phyloP scores from a whole-genome alignment of 176 grass and related monocot genomes.

The Calamus simplicifolius region DNA sequence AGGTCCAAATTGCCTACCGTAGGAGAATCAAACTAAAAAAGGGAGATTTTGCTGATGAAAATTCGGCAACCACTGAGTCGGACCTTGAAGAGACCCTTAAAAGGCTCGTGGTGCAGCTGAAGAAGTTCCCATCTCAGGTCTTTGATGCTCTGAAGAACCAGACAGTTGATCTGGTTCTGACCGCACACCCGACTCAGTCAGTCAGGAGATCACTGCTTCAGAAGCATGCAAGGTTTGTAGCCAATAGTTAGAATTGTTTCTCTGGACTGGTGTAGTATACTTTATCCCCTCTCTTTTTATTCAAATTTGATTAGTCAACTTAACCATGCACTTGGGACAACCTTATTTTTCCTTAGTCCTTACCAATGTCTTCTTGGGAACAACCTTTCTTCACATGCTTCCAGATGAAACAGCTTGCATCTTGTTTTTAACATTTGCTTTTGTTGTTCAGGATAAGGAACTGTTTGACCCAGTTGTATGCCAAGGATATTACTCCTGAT shows the following conservation, averaged over 20 bases:
- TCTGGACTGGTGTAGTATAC: too few species aligned
- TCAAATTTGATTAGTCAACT: too few species aligned
- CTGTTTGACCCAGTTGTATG: slow-evolving; percentile 8
- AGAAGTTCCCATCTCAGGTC: slow-evolving; percentile 11
- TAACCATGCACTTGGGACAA: too few species aligned
- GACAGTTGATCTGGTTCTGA: slow-evolving; percentile 22
- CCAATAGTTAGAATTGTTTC: too few species aligned
- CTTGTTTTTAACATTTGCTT: slow-evolving; percentile 1
- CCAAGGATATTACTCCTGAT: slow-evolving; percentile 13
- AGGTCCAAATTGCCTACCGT: slow-evolving; percentile 18
- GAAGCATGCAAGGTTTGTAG: slow-evolving; percentile 18
- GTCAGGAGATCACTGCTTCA: slow-evolving; percentile 18
- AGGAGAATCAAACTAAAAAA: slow-evolving; percentile 20
- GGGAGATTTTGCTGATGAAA: slow-evolving; percentile 17
- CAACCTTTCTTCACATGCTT: too few species aligned
- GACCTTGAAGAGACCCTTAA: slow-evolving; percentile 20
- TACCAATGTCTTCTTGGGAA: too few species aligned
- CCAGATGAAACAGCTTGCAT: too few species aligned
- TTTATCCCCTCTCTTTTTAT: too few species aligned
- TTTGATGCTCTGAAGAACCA: slow-evolving; percentile 20
- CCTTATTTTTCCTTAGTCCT: too few species aligned
- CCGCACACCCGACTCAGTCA: slow-evolving; percentile 20
- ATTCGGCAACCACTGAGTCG: slow-evolving; percentile 13
- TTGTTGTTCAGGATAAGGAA: slow-evolving; percentile 16
- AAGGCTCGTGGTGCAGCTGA: slow-evolving; percentile 11